Conservation (phyloP, 371 early-diverging fungal genomes). For the Syncephalastrum sp. region DNA sequence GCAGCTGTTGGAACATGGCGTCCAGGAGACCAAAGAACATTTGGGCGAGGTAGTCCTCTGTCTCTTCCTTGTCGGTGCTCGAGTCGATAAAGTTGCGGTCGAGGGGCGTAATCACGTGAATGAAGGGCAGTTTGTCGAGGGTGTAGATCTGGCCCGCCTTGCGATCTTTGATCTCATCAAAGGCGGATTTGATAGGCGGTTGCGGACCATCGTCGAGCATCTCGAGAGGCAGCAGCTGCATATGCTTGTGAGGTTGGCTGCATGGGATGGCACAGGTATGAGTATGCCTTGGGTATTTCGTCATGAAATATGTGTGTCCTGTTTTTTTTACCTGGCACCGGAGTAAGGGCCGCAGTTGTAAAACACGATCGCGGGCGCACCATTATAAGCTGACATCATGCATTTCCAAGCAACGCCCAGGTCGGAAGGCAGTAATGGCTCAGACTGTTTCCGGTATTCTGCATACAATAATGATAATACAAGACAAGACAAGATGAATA, state of each 20-base stretch:
- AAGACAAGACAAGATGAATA: too few relatives aligned
- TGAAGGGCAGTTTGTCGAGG: slow-evolving; percentile 38
- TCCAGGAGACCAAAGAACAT: slow-evolving; percentile 52
- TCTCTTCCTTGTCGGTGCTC: slow-evolving; percentile 17
- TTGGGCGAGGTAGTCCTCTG: slow-evolving; percentile 44
- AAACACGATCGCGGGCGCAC: slow-evolving; percentile 53
- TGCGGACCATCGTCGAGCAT: slow-evolving; percentile 21
- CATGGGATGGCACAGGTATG: not conserved
- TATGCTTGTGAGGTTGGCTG: slow-evolving; percentile 71
- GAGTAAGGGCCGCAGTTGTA: slow-evolving; percentile 73
- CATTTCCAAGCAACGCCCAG: slow-evolving; percentile 52
- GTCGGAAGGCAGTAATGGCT: slow-evolving; percentile 62
- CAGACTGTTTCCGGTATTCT: slow-evolving; percentile 67
- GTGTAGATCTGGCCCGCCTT: slow-evolving; percentile 51
- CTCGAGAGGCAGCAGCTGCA: slow-evolving; percentile 65
- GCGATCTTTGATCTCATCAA: slow-evolving; percentile 42
- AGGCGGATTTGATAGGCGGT: slow-evolving; percentile 53
- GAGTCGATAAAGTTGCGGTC: slow-evolving; percentile 31
- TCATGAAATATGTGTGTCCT: not conserved
- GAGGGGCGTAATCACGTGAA: slow-evolving; percentile 44
- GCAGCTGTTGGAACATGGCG: slow-evolving; percentile 49
- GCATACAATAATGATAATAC: not conserved
- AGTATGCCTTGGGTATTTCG: not conserved
- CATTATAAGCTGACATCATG: slow-evolving; percentile 41
- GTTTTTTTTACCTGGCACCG: slow-evolving; percentile 61